Evolutionary conservation across 2,329 filamentous ascomycete genomes (phyloP).

Genomic region (Verticillium isaacii): DNA sequence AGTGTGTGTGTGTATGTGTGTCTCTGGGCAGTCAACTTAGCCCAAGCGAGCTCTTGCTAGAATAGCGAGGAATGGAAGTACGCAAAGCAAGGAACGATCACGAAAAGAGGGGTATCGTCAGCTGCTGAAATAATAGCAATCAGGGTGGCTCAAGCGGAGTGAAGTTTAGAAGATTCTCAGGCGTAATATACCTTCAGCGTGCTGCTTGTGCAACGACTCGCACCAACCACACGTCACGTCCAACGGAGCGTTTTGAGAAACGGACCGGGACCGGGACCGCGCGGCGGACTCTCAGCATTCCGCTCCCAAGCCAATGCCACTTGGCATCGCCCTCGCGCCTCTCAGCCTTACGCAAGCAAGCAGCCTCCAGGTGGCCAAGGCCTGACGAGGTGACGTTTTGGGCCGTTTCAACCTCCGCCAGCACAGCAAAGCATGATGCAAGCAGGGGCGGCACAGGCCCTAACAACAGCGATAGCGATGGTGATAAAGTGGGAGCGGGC

Average conservation of each 20-base stretch:
- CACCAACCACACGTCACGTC: not conserved
- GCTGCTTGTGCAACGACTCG: not conserved
- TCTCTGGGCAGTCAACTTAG: too few species aligned
- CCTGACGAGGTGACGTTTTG: not conserved
- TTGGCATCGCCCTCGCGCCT: not conserved
- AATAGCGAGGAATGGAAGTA: not conserved
- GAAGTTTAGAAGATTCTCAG: not conserved
- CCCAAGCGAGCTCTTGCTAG: not conserved
- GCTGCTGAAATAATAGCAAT: not conserved
- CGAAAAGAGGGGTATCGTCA: not conserved
- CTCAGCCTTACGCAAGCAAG: not conserved
- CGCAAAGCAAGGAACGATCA: not conserved
- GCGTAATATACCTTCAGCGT: not conserved
- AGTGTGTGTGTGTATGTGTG: not conserved
- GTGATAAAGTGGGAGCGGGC: not conserved
- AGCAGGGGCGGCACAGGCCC: not conserved
- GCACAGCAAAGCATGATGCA: not conserved
- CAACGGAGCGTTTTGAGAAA: not conserved
- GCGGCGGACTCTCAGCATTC: not conserved
- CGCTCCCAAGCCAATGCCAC: not conserved
- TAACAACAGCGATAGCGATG: not conserved
- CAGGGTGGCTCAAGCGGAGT: not conserved
- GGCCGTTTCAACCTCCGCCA: not conserved
- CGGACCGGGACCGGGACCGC: not conserved
- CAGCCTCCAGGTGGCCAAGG: not conserved